Evolutionary conservation across 2,329 filamentous ascomycete genomes (phyloP).

Genomic region (Monilinia vaccinii-corymbosi): DNA sequence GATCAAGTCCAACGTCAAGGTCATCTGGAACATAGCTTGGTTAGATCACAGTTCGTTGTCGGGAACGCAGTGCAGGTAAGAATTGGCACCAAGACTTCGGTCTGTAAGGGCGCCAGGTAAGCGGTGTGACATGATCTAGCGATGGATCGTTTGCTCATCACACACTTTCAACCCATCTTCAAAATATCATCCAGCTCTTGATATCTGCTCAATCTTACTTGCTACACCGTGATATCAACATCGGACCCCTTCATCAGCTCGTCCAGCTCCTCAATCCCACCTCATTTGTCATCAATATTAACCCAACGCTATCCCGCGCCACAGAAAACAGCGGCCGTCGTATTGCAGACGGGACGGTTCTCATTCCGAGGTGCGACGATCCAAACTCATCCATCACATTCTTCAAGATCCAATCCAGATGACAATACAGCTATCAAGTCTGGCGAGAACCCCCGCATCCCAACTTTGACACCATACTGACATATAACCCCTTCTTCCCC

Average conservation of each 20-base stretch:
- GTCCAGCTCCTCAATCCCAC: background rate
- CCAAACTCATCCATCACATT: background rate
- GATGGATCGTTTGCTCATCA: background rate
- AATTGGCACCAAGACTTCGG: background rate
- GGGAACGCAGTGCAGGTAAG: background rate
- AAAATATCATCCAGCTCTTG: background rate
- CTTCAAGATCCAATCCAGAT: background rate
- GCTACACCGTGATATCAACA: background rate
- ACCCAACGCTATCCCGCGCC: background rate
- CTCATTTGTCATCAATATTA: background rate
- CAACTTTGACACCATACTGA: background rate
- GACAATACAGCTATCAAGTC: background rate
- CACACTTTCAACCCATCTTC: background rate
- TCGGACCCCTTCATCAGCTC: background rate
- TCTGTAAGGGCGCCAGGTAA: background rate
- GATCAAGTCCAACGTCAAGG: background rate
- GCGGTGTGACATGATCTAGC: background rate
- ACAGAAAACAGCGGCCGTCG: background rate
- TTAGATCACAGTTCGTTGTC: background rate
- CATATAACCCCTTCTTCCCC: slow-evolving; percentile 1
- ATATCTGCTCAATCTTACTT: background rate
- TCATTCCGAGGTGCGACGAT: background rate
- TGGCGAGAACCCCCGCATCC: background rate
- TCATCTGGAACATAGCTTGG: background rate
- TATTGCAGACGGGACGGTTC: background rate